Conservation (phyloP, 2,329 filamentous ascomycete genomes). For the Lasiodiplodia sp. region DNA sequence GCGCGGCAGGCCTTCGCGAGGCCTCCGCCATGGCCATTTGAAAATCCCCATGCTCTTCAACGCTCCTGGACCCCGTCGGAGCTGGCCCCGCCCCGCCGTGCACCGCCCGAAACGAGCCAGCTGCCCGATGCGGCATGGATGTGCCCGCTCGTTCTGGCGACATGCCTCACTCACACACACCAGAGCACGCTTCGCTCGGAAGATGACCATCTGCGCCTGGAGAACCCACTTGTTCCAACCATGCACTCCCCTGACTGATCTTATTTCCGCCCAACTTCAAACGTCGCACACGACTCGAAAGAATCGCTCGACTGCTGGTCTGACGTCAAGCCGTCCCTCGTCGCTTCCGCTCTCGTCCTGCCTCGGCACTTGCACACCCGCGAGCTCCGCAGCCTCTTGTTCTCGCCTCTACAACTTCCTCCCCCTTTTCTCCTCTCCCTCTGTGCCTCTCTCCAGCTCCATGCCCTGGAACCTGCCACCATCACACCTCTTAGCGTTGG, state of each 20-base stretch:
- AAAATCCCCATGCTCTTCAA: background rate
- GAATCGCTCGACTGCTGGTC: background rate
- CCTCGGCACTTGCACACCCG: background rate
- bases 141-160: too few species aligned
- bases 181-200: too few species aligned
- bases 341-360: background rate
- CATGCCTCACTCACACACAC: conserved; percentile 1
- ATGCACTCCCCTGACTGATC: conserved; percentile 15
- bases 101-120: conserved; percentile 11
- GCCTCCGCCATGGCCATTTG: background rate
- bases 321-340: background rate
- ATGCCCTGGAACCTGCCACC: background rate
- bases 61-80: conserved; percentile 11
- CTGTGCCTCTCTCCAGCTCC: background rate
- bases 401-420: background rate
- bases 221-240: background rate
- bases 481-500: background rate
- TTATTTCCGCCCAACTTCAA: conserved; percentile 23
- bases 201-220: too few species aligned
- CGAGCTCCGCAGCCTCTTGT: background rate
- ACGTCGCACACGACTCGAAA: conserved; percentile 26
- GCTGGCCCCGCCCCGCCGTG: conserved; percentile 22
- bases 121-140: conserved; percentile 14
- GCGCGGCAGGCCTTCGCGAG: background rate
- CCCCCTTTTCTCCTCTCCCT: background rate